A percentile compares a stretch with the other conserved stretches of the same genome.
These are phyloP conservation scores for Helotiales sp. DNA, from an alignment of 2,329 filamentous ascomycete species.

Conservation along the genomic window DNA sequence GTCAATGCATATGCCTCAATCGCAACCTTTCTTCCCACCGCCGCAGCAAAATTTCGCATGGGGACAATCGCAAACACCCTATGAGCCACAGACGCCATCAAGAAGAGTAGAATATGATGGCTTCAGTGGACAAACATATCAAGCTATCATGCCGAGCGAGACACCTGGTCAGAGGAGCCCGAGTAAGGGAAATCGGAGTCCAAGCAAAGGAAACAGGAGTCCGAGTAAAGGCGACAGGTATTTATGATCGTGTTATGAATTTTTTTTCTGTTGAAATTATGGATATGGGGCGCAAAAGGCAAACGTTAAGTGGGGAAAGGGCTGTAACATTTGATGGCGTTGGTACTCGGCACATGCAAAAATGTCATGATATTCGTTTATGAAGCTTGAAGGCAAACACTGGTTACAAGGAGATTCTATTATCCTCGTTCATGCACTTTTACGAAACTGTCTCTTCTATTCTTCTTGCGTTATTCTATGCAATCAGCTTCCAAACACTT, in stretches of 20 bases:
- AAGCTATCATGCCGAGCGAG: constrained; percentile 31
- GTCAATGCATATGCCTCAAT: constrained; percentile 26
- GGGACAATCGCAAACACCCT: constrained; percentile 31
- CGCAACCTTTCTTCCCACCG: constrained; percentile 23
- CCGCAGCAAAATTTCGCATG: constrained; percentile 27
- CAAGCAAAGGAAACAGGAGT: constrained; percentile 28
- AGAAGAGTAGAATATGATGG: constrained; percentile 24
- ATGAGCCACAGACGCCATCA: constrained; percentile 7
- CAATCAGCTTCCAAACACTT: no score
- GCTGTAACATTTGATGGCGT: not conserved
- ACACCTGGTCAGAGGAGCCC: constrained; percentile 31
- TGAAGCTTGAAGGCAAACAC: no score
- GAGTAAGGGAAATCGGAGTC: constrained; percentile 28
- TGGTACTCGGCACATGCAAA: not conserved
- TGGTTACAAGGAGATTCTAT: no score
- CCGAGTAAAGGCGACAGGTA: constrained; percentile 29
- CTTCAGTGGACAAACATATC: constrained; percentile 23
- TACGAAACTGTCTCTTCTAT: no score
- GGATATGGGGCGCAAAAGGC: not conserved
- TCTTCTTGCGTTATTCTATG: no score
- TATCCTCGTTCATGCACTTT: no score
- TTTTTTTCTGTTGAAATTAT: not conserved
- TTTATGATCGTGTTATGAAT: not conserved
- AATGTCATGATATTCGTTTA: not conserved
- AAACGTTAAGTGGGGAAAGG: not conserved